Evolutionary conservation across 352 stramenopile genomes (phyloP).

Genomic region (Globisporangium nunn): DNA sequence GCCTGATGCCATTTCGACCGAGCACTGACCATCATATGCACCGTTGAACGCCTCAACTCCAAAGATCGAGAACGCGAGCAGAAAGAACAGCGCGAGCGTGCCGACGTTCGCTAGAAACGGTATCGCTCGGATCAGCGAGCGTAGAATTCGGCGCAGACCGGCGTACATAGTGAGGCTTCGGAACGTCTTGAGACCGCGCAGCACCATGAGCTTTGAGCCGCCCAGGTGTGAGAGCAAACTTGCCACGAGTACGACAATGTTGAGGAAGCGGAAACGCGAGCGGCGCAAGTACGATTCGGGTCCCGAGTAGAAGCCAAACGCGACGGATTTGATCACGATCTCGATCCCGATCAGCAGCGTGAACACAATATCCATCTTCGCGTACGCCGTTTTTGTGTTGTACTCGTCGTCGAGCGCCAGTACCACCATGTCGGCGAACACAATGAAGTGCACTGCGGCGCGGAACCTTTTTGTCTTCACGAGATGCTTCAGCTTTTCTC

Average conservation of each 20-base stretch:
- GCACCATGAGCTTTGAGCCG: slow-evolving; percentile 30
- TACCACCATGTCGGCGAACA: slow-evolving; percentile 45
- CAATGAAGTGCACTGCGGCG: slow-evolving; percentile 28
- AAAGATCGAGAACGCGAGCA: slow-evolving; percentile 77
- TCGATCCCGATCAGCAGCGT: slow-evolving; percentile 59
- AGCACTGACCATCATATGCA: slow-evolving; percentile 47
- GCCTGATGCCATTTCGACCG: slow-evolving; percentile 4
- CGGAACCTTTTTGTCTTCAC: slow-evolving; percentile 51
- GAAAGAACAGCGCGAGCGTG: slow-evolving; percentile 62
- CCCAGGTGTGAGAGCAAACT: slow-evolving; percentile 47
- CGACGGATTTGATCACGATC: slow-evolving; percentile 44
- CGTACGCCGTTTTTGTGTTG: slow-evolving; percentile 14
- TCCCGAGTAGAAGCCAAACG: slow-evolving; percentile 37
- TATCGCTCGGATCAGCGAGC: slow-evolving; percentile 51
- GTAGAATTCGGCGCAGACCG: slow-evolving; percentile 59
- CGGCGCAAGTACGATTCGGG: slow-evolving; percentile 43
- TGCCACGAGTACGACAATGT: slow-evolving; percentile 35
- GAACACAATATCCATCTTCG: slow-evolving; percentile 42
- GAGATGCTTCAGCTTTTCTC: slow-evolving; percentile 17
- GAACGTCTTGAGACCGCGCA: slow-evolving; percentile 62
- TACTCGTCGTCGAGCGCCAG: slow-evolving; percentile 56
- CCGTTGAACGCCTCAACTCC: slow-evolving; percentile 58
- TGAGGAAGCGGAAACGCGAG: slow-evolving; percentile 42
- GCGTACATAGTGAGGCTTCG: slow-evolving; percentile 58
- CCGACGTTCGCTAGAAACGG: slow-evolving; percentile 73